phyloP scores from a whole-genome alignment of 2,329 filamentous ascomycete genomes.

The Diaporthe amygdali region DNA sequence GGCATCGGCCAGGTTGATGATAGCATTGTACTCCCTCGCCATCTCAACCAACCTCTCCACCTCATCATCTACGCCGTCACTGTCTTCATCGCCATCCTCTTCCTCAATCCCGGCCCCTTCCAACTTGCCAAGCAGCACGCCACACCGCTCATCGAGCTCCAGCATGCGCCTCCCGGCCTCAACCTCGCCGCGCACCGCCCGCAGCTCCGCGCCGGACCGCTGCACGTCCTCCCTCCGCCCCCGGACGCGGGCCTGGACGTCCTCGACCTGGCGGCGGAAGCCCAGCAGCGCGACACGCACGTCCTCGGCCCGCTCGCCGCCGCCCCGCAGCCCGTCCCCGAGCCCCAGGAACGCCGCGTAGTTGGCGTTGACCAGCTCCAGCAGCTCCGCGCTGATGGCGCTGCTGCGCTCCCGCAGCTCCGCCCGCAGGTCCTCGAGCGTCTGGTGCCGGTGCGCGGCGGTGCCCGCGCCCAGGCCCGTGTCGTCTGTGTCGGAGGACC shows the following conservation, averaged over 20 bases:
- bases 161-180: constrained; percentile 66
- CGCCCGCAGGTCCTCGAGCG: constrained; percentile 87
- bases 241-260: constrained; percentile 70
- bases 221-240: constrained; percentile 68
- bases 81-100: constrained; percentile 38
- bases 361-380: constrained; percentile 94
- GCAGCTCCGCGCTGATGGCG: constrained; percentile 81
- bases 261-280: constrained; percentile 82
- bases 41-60: constrained; percentile 45
- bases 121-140: constrained; percentile 67
- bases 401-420: constrained; percentile 84
- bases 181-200: constrained; percentile 65
- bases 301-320: constrained; percentile 90
- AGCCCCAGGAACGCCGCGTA: constrained; percentile 90
- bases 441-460: constrained; percentile 87
- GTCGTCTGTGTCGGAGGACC: constrained; percentile 44
- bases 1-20: constrained; percentile 47
- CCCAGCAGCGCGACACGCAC: constrained; percentile 86
- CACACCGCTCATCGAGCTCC: constrained; percentile 68
- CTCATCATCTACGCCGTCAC: constrained; percentile 35
- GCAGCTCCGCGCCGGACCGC: constrained; percentile 69
- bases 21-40: constrained; percentile 50
- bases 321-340: constrained; percentile 80
- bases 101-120: constrained; percentile 30
- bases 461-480: constrained; percentile 41